Conservation (phyloP, 2,329 filamentous ascomycete genomes). For the Paraphaeosphaeria sporulosa region DNA sequence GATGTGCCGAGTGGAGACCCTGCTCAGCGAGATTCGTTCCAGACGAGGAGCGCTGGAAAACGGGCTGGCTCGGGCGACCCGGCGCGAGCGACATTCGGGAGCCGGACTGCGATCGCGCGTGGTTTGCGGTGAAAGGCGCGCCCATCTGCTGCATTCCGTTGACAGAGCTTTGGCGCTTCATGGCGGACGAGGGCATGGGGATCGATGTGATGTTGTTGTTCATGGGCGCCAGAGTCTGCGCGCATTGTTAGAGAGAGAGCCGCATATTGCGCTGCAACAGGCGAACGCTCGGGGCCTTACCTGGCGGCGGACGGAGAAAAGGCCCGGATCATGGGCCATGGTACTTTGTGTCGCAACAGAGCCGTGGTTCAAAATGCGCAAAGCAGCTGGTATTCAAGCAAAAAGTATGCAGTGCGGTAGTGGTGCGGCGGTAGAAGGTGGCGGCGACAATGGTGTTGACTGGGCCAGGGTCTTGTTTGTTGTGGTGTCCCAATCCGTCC, state of each 20-base stretch:
- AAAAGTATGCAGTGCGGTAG: neutral
- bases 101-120: slow-evolving; percentile 83
- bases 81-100: slow-evolving; percentile 86
- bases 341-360: slow-evolving; percentile 17
- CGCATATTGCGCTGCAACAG: slow-evolving; percentile 21
- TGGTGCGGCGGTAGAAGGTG: slow-evolving; percentile 13
- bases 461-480: slow-evolving; percentile 36
- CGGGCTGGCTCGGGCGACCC: slow-evolving; percentile 79
- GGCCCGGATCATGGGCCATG: slow-evolving; percentile 59
- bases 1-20: slow-evolving; percentile 83
- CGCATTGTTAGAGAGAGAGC: slow-evolving; percentile 22
- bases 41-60: slow-evolving; percentile 85
- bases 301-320: slow-evolving; percentile 95
- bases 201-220: slow-evolving; percentile 81
- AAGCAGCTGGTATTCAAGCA: neutral
- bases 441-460: slow-evolving; percentile 26
- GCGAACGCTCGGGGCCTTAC: slow-evolving; percentile 59
- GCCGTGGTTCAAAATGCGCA: slow-evolving; percentile 4
- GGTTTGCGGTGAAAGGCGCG: slow-evolving; percentile 68
- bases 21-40: slow-evolving; percentile 80
- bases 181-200: slow-evolving; percentile 87
- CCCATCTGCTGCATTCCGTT: slow-evolving; percentile 66
- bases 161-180: slow-evolving; percentile 90
- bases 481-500: slow-evolving; percentile 28
- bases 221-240: slow-evolving; percentile 83